Base-by-base conservation (phyloP, 768 basidiomycete species). In the Suillus subaureus region DNA sequence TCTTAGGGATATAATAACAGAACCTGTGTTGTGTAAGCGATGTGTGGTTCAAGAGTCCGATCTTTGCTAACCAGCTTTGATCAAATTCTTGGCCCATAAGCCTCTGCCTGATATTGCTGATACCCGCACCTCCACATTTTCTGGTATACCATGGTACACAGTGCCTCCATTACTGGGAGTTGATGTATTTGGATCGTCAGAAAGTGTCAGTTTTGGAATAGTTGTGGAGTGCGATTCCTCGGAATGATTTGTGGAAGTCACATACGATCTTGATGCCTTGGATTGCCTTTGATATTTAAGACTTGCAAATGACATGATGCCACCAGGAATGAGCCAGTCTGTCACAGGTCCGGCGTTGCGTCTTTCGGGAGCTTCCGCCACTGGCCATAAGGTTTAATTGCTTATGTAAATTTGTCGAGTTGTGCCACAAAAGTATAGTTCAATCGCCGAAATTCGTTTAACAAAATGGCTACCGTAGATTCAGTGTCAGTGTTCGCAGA, bases 401-500 rank as follows among this genome's bases (percentile, higher is more conserved):
- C 37, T 39, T 39, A 39, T 13, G 37, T 39, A 39, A 39, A 39
- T 12, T 39, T 39, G 2, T 39, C 37, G 33, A 33, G 33, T 33
- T 33, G 33, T 39, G 11, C 37, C 37, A 39, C 37, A 39, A 39
- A 33, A 33, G 42, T 18, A 42, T 42, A 42, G 43, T 21, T 43
- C 4, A 8, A 43, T 16, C 43, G 43, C 43, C 8, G 21, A 45
- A 18, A 42, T 67, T 67, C 66, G n/a, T 61, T 60, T 39, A 26
- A 33, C 63, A 61, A 80, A 72, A 93, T 93, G 91, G 78, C 87
- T 64, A 77, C 75, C 69, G 82, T 89, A 70, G 93, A 94, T 79
- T 91, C 92, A 47, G 82, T 94, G 64, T 88, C 93, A 66, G 87
- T 94, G 69, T 94, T 93, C 73, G 88, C 91, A 23, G 93, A 96